phyloP scores from a whole-genome alignment of 768 basidiomycete genomes.

The Psilocybe cyanescens region DNA sequence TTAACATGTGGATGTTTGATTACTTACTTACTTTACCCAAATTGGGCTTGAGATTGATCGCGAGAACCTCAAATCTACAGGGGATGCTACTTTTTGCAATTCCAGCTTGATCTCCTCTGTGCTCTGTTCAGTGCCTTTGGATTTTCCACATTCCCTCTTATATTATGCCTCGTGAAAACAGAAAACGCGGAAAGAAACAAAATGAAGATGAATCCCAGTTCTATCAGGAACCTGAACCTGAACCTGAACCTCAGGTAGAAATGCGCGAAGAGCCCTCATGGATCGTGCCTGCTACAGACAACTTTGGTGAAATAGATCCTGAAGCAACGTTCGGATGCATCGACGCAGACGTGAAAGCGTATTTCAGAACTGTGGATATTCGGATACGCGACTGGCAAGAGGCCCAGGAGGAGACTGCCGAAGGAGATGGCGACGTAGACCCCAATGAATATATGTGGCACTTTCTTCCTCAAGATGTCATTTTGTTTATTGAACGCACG shows the following conservation, averaged over 20 bases:
- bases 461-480: background rate
- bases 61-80: background rate
- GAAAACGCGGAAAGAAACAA: conserved; percentile 76
- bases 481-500: too few species aligned
- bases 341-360: conserved; percentile 89
- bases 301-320: conserved; percentile 42
- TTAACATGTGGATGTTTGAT: too few species aligned
- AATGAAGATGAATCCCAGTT: conserved; percentile 28
- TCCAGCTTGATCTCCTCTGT: background rate
- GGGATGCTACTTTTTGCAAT: background rate
- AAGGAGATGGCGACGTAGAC: conserved; percentile 48
- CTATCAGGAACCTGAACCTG: conserved; percentile 4
- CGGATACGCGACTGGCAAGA: conserved; percentile 90
- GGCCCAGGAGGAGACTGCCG: conserved; percentile 41
- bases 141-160: background rate
- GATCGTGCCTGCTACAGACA: conserved; percentile 54
- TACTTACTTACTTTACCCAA: background rate
- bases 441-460: conserved; percentile 68
- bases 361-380: conserved; percentile 87
- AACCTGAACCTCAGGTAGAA: conserved; percentile 15
- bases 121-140: conserved; percentile 1
- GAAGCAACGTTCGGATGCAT: conserved; percentile 91
- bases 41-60: conserved; percentile 15
- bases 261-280: conserved; percentile 61
- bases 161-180: conserved; percentile 72